Percentiles rank a stretch among this genome's conserved stretches.
Conservation (phyloP, 2,329 filamentous ascomycete species). For the Xylariaceae sp. region DNA sequence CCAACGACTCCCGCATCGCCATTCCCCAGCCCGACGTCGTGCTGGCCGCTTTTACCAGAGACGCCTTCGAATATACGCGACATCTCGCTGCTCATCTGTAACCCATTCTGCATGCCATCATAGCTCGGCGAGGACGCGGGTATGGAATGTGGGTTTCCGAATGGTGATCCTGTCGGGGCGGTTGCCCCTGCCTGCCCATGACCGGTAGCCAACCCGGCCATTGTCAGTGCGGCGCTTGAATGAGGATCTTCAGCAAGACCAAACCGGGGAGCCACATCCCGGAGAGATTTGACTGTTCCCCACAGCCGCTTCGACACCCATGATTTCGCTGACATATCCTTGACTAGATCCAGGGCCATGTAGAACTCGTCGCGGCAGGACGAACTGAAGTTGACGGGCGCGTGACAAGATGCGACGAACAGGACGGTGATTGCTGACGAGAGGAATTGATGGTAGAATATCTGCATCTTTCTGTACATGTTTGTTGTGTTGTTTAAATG, state of each 20-base stretch:
- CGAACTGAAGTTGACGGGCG: conserved; percentile 65
- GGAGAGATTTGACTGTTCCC: conserved; percentile 67
- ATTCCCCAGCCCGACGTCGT: conserved; percentile 12
- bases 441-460: conserved; percentile 78
- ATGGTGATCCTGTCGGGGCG: conserved; percentile 13
- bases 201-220: conserved; percentile 50
- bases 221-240: conserved; percentile 49
- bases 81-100: conserved; percentile 52
- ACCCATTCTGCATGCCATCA: conserved; percentile 38
- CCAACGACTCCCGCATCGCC: conserved; percentile 11
- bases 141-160: conserved; percentile 15
- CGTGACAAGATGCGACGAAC: conserved; percentile 73
- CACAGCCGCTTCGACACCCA: conserved; percentile 71
- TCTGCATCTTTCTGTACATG: conserved; percentile 67
- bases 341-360: conserved; percentile 70
- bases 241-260: conserved; percentile 56
- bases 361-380: conserved; percentile 73
- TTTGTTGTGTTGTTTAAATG: conserved; percentile 69
- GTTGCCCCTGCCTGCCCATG: conserved; percentile 31
- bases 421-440: conserved; percentile 71
- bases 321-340: conserved; percentile 66
- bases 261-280: conserved; percentile 66
- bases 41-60: conserved; percentile 20
- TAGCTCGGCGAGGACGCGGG: conserved; percentile 14
- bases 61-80: conserved; percentile 44